phyloP scores from a whole-genome alignment of 257 asterid species.

The Striga asiatica region DNA sequence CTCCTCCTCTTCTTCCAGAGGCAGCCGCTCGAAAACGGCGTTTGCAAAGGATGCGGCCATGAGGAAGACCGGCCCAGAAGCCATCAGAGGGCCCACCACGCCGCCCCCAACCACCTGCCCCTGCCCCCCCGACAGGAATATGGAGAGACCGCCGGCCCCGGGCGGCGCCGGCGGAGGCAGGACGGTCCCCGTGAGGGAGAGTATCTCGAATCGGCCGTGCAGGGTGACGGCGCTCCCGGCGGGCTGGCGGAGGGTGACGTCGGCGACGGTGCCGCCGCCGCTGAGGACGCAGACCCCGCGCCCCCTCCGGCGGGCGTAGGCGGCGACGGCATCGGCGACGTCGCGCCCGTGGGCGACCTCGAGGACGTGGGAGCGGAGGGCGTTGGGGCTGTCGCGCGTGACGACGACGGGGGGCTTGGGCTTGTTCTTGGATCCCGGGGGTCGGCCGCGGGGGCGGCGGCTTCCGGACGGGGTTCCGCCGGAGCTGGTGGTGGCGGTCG shows the following conservation, averaged over 20 bases:
- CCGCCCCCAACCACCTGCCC: conserved; percentile 71
- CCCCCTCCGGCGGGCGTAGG: conserved; percentile 52
- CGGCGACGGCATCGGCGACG: conserved; percentile 36
- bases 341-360: conserved; percentile 41
- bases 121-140: conserved; percentile 55
- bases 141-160: conserved; percentile 48
- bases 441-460: conserved; percentile 70
- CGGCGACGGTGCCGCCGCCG: conserved; percentile 50
- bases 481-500: conserved; percentile 37
- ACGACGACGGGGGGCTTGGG: conserved; percentile 61
- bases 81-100: conserved; percentile 50
- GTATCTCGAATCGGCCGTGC: conserved; percentile 60
- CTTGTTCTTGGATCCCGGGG: conserved; percentile 60
- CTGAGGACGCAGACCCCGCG: conserved; percentile 56
- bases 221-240: conserved; percentile 46
- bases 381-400: conserved; percentile 54
- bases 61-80: conserved; percentile 53
- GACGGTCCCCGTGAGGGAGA: conserved; percentile 49
- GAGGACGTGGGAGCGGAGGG: conserved; percentile 59
- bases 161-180: conserved; percentile 93
- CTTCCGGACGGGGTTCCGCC: conserved; percentile 30
- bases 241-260: conserved; percentile 60
- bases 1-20: conserved; percentile 50
- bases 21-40: conserved; percentile 58
- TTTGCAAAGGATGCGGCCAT: conserved; percentile 69